These are phyloP conservation scores for Phytophthora citricola DNA, from an alignment of 352 stramenopile genomes.

Conservation along the genomic window DNA sequence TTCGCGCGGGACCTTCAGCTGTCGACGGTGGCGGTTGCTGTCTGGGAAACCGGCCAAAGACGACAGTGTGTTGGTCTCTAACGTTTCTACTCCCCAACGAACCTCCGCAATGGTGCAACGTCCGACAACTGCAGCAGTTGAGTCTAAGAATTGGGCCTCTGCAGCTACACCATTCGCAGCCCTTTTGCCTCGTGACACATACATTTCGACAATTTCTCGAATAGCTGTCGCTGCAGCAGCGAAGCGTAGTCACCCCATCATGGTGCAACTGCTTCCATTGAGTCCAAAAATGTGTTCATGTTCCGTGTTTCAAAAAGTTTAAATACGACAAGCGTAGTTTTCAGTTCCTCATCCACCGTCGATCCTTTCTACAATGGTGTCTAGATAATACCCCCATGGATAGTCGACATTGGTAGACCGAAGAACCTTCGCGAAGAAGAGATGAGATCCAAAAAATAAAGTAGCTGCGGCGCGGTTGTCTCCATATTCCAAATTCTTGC, in stretches of 20 bases:
- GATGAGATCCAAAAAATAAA: slow-evolving; percentile 38
- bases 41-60: slow-evolving; percentile 35
- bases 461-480: slow-evolving; percentile 35
- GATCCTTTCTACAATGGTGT: slow-evolving; percentile 3
- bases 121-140: slow-evolving; percentile 24
- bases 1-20: slow-evolving; percentile 46
- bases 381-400: background rate
- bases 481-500: slow-evolving; percentile 26
- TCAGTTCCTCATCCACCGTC: slow-evolving; percentile 10
- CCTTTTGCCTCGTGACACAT: slow-evolving; percentile 21
- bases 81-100: background rate
- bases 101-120: slow-evolving; percentile 12
- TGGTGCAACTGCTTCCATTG: too few species aligned
- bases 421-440: slow-evolving; percentile 23
- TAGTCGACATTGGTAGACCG: slow-evolving; percentile 1
- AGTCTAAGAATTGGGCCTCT: slow-evolving; percentile 29
- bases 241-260: too few species aligned
- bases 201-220: slow-evolving; percentile 30
- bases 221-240: slow-evolving; percentile 26
- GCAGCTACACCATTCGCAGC: slow-evolving; percentile 37
- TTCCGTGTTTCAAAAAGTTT: slow-evolving; percentile 40
- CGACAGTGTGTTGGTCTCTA: background rate
- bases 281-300: slow-evolving; percentile 10
- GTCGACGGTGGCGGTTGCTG: slow-evolving; percentile 47
- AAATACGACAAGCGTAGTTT: slow-evolving; percentile 40